phyloP scores from a whole-genome alignment of 164 flowering plant species.

The Malania oleifera region DNA sequence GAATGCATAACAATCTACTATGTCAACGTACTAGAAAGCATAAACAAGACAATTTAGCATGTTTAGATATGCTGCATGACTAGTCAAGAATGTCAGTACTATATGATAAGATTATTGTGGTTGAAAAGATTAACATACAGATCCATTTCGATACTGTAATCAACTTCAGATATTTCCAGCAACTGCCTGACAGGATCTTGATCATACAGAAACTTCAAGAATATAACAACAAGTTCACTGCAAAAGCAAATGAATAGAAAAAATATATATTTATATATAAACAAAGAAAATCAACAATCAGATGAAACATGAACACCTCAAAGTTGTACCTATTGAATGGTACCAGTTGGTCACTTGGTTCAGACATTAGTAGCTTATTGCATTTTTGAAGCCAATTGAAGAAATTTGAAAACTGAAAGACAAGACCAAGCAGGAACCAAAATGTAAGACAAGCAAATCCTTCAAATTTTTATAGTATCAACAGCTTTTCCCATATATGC shows the following conservation, averaged over 20 bases:
- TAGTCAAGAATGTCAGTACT: slow-evolving; percentile 3
- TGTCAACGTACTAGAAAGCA: too few species aligned
- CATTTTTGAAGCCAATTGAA: slow-evolving; percentile 86
- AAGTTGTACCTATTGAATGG: slow-evolving; percentile 63
- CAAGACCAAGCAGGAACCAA: slow-evolving; percentile 8
- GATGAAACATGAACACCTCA: slow-evolving; percentile 8
- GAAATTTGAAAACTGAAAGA: slow-evolving; percentile 85
- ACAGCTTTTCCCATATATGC: not conserved
- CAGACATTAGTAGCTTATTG: slow-evolving; percentile 76
- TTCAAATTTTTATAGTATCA: not conserved
- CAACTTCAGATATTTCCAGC: slow-evolving; percentile 57
- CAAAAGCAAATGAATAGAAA: slow-evolving; percentile 17
- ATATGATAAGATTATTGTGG: not conserved
- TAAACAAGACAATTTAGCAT: too few species aligned
- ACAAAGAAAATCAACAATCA: slow-evolving; percentile 4
- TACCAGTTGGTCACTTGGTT: slow-evolving; percentile 78
- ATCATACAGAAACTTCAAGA: slow-evolving; percentile 81
- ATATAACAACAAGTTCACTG: slow-evolving; percentile 90
- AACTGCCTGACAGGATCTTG: slow-evolving; percentile 84
- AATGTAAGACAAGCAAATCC: not conserved
- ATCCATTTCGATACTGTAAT: slow-evolving; percentile 56
- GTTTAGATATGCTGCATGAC: too few species aligned
- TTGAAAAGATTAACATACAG: slow-evolving; percentile 45
- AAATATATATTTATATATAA: slow-evolving; percentile 11
- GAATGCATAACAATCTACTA: too few species aligned